Evolutionary conservation across 1,139 yeast genomes (phyloP).

Genomic region (Geotrichum histeridarum): DNA sequence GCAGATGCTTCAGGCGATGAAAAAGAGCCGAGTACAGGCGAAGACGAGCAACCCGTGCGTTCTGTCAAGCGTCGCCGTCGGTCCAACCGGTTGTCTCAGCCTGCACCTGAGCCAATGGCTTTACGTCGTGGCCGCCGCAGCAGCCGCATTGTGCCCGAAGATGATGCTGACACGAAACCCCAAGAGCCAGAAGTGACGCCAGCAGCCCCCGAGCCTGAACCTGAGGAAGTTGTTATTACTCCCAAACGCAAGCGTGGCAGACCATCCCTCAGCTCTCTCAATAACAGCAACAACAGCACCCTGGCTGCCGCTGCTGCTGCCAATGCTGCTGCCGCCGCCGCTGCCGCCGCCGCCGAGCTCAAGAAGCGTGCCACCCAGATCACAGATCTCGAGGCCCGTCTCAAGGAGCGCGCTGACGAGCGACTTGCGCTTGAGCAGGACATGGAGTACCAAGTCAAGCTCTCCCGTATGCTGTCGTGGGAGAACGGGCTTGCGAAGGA

Average conservation of each 20-base stretch:
- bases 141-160: background rate
- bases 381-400: background rate
- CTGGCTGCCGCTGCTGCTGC: conserved; percentile 3
- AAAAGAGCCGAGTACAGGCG: background rate
- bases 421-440: conserved; percentile 1
- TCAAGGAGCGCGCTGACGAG: conserved; percentile 2
- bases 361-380: conserved; percentile 9
- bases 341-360: background rate
- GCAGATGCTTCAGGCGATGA: conserved; percentile 18
- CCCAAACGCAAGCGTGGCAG: background rate
- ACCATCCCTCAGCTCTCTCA: background rate
- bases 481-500: conserved; percentile 19
- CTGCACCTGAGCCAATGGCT: background rate
- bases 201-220: background rate
- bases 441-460: conserved; percentile 12
- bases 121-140: background rate
- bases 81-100: background rate
- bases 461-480: conserved; percentile 19
- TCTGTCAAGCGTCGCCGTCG: conserved; percentile 7
- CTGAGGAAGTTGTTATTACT: background rate
- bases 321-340: conserved; percentile 1
- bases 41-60: conserved; percentile 7
- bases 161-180: background rate
- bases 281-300: background rate
- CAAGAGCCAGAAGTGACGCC: background rate